phyloP scores from a whole-genome alignment of 495 filamentous ascomycete genomes.

The Aspergillus panamensis region DNA sequence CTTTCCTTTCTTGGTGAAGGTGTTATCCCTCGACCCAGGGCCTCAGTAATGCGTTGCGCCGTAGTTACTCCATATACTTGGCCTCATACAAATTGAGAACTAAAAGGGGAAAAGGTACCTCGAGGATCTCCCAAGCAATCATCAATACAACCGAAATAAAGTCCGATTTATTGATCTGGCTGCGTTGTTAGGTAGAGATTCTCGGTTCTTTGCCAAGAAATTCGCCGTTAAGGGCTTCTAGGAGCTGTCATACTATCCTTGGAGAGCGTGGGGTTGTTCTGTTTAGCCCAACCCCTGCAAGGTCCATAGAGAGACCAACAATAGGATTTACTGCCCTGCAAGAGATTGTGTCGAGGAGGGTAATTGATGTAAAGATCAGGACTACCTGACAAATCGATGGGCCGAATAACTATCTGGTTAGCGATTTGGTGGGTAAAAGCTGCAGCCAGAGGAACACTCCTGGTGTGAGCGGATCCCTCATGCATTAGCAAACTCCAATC shows the following conservation, averaged over 20 bases:
- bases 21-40: not conserved
- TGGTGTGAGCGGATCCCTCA: not conserved
- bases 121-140: no score
- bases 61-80: not conserved
- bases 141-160: no score
- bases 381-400: conserved; percentile 7
- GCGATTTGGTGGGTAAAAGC: not conserved
- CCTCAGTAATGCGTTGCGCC: not conserved
- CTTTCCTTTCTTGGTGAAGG: not conserved
- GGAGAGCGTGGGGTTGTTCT: not conserved
- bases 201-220: no score
- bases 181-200: no score
- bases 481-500: conserved; percentile 5
- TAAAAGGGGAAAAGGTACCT: no score
- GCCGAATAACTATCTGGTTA: not conserved
- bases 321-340: conserved; percentile 5
- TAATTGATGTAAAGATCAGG: not conserved
- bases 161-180: no score
- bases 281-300: not conserved
- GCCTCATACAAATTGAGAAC: no score
- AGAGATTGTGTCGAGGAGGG: conserved; percentile 1
- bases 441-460: not conserved
- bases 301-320: not conserved
- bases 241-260: not conserved
- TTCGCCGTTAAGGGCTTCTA: not conserved